phyloP scores from a whole-genome alignment of 805 yeast species.

The Wickerhamomyces chambardii region DNA sequence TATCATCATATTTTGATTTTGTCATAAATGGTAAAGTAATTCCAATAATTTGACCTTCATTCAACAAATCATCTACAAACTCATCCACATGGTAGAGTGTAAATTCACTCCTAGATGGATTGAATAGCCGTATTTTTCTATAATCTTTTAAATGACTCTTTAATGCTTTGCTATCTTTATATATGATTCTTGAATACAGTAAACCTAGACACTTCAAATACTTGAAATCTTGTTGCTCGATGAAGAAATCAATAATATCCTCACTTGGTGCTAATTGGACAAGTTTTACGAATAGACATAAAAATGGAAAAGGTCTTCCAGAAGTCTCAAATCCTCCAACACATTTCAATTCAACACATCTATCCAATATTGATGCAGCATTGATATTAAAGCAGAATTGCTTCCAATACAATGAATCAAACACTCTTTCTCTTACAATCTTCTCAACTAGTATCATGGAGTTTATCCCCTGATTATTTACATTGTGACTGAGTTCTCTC shows the following conservation, averaged over 20 bases:
- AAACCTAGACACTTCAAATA: slow-evolving; percentile 65
- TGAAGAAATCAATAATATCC: slow-evolving; percentile 45
- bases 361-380: slow-evolving; percentile 40
- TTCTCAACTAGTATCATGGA: slow-evolving; percentile 47
- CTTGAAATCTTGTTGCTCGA: slow-evolving; percentile 64
- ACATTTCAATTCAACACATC: slow-evolving; percentile 31
- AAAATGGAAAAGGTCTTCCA: slow-evolving; percentile 59
- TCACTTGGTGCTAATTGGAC: slow-evolving; percentile 65
- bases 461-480: slow-evolving; percentile 32
- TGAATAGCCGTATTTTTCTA: slow-evolving; percentile 50
- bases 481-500: slow-evolving; percentile 6
- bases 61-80: slow-evolving; percentile 53
- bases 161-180: slow-evolving; percentile 21
- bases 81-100: slow-evolving; percentile 59
- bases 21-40: slow-evolving; percentile 55
- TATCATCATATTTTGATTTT: slow-evolving; percentile 15
- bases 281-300: slow-evolving; percentile 70
- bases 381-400: slow-evolving; percentile 41
- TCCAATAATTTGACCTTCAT: slow-evolving; percentile 56
- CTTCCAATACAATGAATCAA: slow-evolving; percentile 52
- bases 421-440: slow-evolving; percentile 46
- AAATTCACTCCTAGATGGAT: slow-evolving; percentile 25
- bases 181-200: slow-evolving; percentile 43
- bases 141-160: slow-evolving; percentile 56
- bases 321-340: slow-evolving; percentile 52